Conservation (phyloP, 306 rosid species). For the Psophocarpus tetragonolobus region DNA sequence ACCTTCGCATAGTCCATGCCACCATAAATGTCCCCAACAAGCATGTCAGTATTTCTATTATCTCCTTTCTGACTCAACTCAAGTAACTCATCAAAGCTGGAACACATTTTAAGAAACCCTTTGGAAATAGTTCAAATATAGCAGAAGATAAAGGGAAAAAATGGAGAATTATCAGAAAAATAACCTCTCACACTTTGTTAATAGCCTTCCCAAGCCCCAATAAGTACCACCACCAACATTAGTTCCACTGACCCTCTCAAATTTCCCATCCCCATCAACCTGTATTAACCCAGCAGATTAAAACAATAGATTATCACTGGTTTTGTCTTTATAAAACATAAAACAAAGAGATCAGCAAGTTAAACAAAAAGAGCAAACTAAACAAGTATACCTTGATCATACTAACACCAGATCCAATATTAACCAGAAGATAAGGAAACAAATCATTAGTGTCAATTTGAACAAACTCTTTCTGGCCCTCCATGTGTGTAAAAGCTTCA, state of each 20-base stretch:
- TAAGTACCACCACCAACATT: slow-evolving; percentile 96
- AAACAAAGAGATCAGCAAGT: slow-evolving; percentile 29
- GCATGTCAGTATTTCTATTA: slow-evolving; percentile 82
- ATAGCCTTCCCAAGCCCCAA: slow-evolving; percentile 88
- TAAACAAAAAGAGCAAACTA: slow-evolving; percentile 15
- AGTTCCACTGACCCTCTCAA: slow-evolving; percentile 87
- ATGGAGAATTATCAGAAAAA: slow-evolving; percentile 15
- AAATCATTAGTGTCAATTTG: slow-evolving; percentile 75
- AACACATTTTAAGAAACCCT: slow-evolving; percentile 38
- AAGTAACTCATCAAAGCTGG: slow-evolving; percentile 81
- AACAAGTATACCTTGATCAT: slow-evolving; percentile 67
- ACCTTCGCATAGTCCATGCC: slow-evolving; percentile 90
- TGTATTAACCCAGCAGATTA: slow-evolving; percentile 36
- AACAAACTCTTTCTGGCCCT: slow-evolving; percentile 81
- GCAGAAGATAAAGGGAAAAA: not conserved
- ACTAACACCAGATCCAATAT: slow-evolving; percentile 92
- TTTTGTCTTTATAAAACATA: slow-evolving; percentile 17
- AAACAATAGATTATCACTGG: slow-evolving; percentile 22
- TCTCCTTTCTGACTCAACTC: slow-evolving; percentile 91
- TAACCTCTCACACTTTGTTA: slow-evolving; percentile 84
- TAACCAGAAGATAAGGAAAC: slow-evolving; percentile 85
- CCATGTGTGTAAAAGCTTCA: slow-evolving; percentile 93
- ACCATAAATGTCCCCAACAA: slow-evolving; percentile 94
- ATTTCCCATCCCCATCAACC: slow-evolving; percentile 93
- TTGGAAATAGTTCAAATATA: slow-evolving; percentile 25